A percentile compares a stretch with the other conserved stretches of the same genome.
Conservation (phyloP, 2,329 filamentous ascomycete species). For the Celoporthe dispersa region DNA sequence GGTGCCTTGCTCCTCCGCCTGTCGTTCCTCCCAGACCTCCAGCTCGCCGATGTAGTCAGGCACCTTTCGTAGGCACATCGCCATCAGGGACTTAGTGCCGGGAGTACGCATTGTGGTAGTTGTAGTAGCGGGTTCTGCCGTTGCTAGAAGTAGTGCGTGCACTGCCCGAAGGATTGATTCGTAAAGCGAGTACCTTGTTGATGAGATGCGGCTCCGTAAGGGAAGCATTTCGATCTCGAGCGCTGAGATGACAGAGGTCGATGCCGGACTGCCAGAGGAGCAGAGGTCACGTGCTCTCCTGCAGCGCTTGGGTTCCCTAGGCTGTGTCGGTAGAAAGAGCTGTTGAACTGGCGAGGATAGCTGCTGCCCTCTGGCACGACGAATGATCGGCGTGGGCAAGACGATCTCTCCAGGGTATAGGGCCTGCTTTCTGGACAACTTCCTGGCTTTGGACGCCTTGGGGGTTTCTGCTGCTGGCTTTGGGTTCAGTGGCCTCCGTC, state of each 20-base stretch:
- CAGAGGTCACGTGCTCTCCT: background rate
- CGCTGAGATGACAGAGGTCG: conserved; percentile 16
- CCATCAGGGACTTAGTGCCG: conserved; percentile 46
- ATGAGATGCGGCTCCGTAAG: conserved; percentile 39
- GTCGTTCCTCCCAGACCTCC: conserved; percentile 46
- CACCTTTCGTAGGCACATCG: conserved; percentile 54
- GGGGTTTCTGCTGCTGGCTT: background rate
- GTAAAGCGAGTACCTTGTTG: conserved; percentile 43
- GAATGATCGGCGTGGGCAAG: conserved; percentile 40
- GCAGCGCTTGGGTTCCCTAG: background rate
- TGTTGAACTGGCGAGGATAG: conserved; percentile 36
- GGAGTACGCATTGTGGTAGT: background rate
- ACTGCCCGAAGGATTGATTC: conserved; percentile 51
- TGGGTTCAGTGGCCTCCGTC: conserved; percentile 13
- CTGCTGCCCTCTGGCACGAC: conserved; percentile 37
- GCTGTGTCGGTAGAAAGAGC: conserved; percentile 17
- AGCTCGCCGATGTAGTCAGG: conserved; percentile 52
- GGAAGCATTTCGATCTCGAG: conserved; percentile 42
- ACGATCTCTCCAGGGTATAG: conserved; percentile 34
- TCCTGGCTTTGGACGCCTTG: background rate
- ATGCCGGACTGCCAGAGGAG: conserved; percentile 28
- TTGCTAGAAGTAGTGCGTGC: conserved; percentile 50
- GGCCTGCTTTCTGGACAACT: conserved; percentile 7
- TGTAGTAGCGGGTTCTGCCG: conserved; percentile 31
- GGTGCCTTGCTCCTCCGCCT: conserved; percentile 45